Evolutionary conservation across 148 eudicot genomes (phyloP).

Genomic region (Vaccinium macrocarpon): DNA sequence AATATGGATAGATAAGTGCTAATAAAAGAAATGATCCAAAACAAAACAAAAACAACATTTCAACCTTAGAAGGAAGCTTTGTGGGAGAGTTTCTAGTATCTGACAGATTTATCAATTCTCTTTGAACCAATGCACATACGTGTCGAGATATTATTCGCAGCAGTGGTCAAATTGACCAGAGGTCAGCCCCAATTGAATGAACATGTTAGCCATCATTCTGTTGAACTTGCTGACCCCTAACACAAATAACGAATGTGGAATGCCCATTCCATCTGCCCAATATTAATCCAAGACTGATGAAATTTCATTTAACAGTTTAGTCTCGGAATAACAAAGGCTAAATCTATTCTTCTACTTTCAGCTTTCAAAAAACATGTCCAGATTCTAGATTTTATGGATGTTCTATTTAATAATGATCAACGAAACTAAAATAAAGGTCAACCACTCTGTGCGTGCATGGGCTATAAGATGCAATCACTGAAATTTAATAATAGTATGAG

Average conservation of each 20-base stretch:
- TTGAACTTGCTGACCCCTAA: too few relatives aligned
- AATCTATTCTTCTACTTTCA: neutral
- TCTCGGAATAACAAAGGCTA: neutral
- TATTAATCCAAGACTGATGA: neutral
- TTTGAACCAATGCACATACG: neutral
- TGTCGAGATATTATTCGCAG: neutral
- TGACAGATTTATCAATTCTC: neutral
- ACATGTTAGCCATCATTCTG: neutral
- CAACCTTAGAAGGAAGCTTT: neutral
- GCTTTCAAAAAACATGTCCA: neutral
- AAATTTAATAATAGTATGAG: neutral
- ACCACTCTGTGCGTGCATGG: neutral
- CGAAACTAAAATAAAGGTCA: neutral
- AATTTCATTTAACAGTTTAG: neutral
- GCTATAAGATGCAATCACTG: too few relatives aligned
- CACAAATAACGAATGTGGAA: neutral
- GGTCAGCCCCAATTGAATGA: neutral
- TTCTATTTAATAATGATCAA: neutral
- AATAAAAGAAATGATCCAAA: neutral
- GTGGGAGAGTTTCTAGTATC: neutral
- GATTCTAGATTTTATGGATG: neutral
- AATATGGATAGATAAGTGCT: neutral
- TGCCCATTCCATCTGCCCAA: neutral
- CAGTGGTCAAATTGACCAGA: neutral
- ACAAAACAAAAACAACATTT: neutral